Evolutionary conservation across 805 yeast genomes (phyloP).

Genomic region (Pichia cabralensis): DNA sequence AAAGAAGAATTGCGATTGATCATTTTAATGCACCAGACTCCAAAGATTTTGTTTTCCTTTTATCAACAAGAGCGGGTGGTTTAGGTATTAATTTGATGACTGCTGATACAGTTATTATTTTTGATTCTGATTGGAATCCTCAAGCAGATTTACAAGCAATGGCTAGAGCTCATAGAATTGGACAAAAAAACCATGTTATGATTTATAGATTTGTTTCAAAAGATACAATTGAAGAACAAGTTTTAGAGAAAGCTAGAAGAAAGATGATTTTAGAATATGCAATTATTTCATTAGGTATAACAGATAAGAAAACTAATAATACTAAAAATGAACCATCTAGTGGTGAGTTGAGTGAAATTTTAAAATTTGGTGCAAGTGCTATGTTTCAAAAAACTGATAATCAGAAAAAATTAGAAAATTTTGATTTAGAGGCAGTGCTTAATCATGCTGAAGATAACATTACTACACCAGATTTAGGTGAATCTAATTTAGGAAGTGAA

Average conservation of each 20-base stretch:
- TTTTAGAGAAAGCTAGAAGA: conserved; percentile 90
- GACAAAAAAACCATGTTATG: conserved; percentile 97
- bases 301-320: conserved; percentile 52
- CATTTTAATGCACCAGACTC: conserved; percentile 93
- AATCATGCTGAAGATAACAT: conserved; percentile 96
- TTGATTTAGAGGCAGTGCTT: conserved; percentile 91
- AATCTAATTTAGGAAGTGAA: conserved; percentile 96
- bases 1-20: conserved; percentile 89
- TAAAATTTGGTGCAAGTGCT: conserved; percentile 96
- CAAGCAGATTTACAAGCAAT: conserved; percentile 98
- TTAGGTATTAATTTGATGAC: conserved; percentile 97
- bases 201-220: conserved; percentile 96
- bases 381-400: conserved; percentile 94
- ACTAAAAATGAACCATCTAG: conserved; percentile 67
- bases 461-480: conserved; percentile 94
- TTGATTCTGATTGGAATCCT: conserved; percentile 99
- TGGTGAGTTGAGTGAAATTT: conserved; percentile 81
- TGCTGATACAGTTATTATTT: conserved; percentile 96
- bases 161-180: conserved; percentile 99
- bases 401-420: conserved; percentile 89
- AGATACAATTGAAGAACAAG: conserved; percentile 97
- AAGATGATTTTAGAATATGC: conserved; percentile 99
- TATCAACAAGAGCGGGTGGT: conserved; percentile 98
- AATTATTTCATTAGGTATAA: conserved; percentile 89
- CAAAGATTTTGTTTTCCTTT: conserved; percentile 78